phyloP scores from a whole-genome alignment of 2,329 filamentous ascomycete species.

The Aspergillus oerlinghausenensis region DNA sequence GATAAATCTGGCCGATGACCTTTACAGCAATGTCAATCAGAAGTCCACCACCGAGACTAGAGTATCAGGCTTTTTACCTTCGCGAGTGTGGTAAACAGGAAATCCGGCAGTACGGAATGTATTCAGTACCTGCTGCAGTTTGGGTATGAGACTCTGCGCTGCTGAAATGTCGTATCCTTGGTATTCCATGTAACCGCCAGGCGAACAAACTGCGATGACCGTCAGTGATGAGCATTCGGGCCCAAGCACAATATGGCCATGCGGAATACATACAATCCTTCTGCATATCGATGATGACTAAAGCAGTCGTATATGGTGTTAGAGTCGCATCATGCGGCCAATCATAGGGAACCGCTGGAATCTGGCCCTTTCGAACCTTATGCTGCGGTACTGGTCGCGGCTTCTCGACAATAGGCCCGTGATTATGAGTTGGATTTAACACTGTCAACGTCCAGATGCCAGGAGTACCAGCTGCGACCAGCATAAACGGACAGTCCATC shows the following conservation, averaged over 20 bases:
- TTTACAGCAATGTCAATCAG: slow-evolving; percentile 9
- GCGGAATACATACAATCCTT: slow-evolving; percentile 39
- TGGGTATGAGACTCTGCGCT: slow-evolving; percentile 38
- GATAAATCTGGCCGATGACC: slow-evolving; percentile 51
- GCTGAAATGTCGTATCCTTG: slow-evolving; percentile 43
- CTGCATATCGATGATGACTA: slow-evolving; percentile 48
- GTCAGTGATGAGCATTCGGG: slow-evolving; percentile 3
- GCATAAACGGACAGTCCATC: slow-evolving; percentile 44
- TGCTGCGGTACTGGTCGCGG: slow-evolving; percentile 38
- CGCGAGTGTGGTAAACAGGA: slow-evolving; percentile 43
- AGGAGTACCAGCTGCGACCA: slow-evolving; percentile 40
- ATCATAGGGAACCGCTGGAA: slow-evolving; percentile 40
- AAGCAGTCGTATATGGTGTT: slow-evolving; percentile 42
- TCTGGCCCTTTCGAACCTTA: slow-evolving; percentile 42
- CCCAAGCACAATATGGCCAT: background rate
- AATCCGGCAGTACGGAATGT: slow-evolving; percentile 38
- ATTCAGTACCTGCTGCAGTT: slow-evolving; percentile 35
- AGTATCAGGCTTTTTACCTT: slow-evolving; percentile 30
- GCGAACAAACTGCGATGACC: slow-evolving; percentile 33
- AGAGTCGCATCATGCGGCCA: slow-evolving; percentile 45
- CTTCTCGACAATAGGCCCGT: slow-evolving; percentile 39
- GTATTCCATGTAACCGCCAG: slow-evolving; percentile 42
- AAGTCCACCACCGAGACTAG: background rate
- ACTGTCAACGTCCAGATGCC: slow-evolving; percentile 43
- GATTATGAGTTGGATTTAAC: slow-evolving; percentile 40